Evolutionary conservation across 176 grass and related monocot genomes (phyloP), one percentile per base, ranked within the genome.

Genomic region (Oryza longistaminata): DNA sequence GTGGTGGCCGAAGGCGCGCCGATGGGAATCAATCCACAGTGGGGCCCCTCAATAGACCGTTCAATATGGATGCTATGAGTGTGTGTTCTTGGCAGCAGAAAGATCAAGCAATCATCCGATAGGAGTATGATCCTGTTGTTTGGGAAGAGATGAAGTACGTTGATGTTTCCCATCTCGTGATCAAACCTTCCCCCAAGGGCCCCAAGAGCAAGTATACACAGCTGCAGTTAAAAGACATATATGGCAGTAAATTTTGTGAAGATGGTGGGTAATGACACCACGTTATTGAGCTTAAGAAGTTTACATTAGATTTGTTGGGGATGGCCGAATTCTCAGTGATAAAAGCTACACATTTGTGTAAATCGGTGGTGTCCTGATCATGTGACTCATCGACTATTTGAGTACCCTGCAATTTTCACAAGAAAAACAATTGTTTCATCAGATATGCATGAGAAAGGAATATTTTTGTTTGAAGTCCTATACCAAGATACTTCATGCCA

Each of bases 321-420:
- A 78, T 19, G n/a, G 67, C 75, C 15, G 33, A 61, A 19, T 73
- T 55, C 29, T 83, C 76, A 10, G 71, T 85, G 66, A 93, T 75
- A 82, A 83, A 91, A 77, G 92, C 45, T 78, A 97, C 7, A 37
- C 95, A 97, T 84, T 97, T 97, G 81, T 97, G 90, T 21, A 97
- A 85, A 82, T 97, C 95, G 17, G 90, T 97, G 25, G 95, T 97
- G 66, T 97, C 92, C 82, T 97, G 95, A 79, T 97, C 90, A 78
- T 94, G 66, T 26, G 92, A 94, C 80, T 91, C 88, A 81, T 97
- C 90, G 45, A 89, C 86, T 86, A 97, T 77, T 66, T 73, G 62
- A 33, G 88, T 85, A n/a, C 86, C 90, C 95, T 97, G 84, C 5
- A 86, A 46, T 86, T 73, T 72, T 79, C 42, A 79, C 8, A 50